Evolutionary conservation across 331 rosid genomes (phyloP).

Genomic region (Spiraea crenata): DNA sequence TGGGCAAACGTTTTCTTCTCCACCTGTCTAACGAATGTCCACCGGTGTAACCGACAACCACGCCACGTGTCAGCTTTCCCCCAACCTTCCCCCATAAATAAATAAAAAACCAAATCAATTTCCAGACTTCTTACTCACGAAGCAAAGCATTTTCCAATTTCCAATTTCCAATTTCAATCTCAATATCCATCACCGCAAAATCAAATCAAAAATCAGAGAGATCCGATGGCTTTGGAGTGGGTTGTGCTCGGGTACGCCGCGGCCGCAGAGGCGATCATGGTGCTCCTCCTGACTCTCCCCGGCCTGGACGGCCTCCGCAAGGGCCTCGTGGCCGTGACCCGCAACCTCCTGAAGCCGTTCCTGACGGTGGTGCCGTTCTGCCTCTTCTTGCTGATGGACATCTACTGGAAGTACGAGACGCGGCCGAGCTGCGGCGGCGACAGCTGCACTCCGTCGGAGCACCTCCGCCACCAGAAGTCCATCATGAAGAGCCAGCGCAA

Average conservation of each 20-base stretch:
- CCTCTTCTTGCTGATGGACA: conserved; percentile 84
- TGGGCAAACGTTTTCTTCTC: not conserved
- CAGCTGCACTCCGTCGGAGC: conserved; percentile 77
- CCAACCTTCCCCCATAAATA: not conserved
- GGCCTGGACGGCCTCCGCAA: conserved; percentile 90
- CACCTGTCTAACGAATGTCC: not conserved
- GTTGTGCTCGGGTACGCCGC: conserved; percentile 96
- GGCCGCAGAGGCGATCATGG: conserved; percentile 94
- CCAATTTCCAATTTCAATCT: not conserved
- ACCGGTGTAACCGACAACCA: not conserved
- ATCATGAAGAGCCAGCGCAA: conserved; percentile 99
- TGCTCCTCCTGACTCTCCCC: conserved; percentile 75
- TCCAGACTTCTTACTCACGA: conserved; percentile 4
- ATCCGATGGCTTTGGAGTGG: conserved; percentile 90
- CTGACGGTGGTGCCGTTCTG: conserved; percentile 89
- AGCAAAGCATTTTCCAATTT: conserved; percentile 2
- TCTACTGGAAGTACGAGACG: conserved; percentile 93
- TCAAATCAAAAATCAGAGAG: not conserved
- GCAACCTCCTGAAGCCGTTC: conserved; percentile 89
- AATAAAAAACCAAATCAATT: not conserved
- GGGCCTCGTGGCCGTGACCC: conserved; percentile 80
- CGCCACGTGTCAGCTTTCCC: conserved; percentile 10
- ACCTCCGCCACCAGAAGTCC: conserved; percentile 91
- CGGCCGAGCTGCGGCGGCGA: conserved; percentile 69
- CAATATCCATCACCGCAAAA: too few relatives aligned